Percentiles rank a stretch among this genome's conserved stretches.
phyloP scores from a whole-genome alignment of 2,329 filamentous ascomycete species.

The Alternaria sp. region DNA sequence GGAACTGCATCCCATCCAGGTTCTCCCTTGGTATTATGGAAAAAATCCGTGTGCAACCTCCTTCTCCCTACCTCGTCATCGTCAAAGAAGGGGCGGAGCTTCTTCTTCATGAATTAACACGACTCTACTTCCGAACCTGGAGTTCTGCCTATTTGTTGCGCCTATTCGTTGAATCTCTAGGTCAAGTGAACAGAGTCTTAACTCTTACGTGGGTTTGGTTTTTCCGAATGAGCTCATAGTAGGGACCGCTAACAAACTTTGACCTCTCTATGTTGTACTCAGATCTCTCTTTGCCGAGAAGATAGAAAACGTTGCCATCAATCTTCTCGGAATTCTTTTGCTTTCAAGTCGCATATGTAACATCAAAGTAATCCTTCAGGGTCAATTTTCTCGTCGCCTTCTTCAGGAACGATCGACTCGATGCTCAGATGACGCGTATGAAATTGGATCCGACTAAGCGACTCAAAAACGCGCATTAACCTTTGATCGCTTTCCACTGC shows the following conservation, averaged over 20 bases:
- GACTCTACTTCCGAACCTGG: neutral
- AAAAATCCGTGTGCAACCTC: neutral
- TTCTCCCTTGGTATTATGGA: neutral
- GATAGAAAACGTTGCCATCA: neutral
- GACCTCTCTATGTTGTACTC: neutral
- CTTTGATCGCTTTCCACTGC: no score
- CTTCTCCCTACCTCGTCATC: neutral
- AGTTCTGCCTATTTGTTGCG: neutral
- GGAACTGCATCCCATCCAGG: neutral
- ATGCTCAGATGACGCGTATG: no score
- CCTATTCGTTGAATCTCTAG: neutral
- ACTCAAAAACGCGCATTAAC: no score
- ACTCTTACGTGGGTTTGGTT: neutral
- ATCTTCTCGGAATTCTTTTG: neutral
- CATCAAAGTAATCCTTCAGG: neutral
- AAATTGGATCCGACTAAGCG: no score
- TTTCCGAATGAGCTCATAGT: neutral
- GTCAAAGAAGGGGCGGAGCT: neutral
- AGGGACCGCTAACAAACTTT: neutral
- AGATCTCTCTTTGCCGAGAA: neutral
- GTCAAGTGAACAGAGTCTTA: neutral
- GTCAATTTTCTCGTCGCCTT: neutral
- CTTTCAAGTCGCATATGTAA: neutral
- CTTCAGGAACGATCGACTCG: neutral
- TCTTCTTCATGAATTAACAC: neutral